Evolutionary conservation across 768 basidiomycete species (phyloP).

Genomic region (Lactarius evosmus): DNA sequence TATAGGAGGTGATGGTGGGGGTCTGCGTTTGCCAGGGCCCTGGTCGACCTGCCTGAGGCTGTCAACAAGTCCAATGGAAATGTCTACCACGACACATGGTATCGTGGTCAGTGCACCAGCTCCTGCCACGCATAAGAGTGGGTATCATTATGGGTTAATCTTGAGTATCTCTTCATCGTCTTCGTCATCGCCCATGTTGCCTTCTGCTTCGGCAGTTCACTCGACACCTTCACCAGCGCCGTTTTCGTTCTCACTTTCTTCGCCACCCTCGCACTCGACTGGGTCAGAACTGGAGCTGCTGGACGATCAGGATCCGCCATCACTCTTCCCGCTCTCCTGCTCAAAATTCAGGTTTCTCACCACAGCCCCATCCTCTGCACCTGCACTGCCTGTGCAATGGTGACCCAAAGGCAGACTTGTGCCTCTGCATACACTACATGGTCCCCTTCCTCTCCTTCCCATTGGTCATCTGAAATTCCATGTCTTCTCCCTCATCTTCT

Average conservation of each 20-base stretch:
- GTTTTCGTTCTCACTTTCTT: slow-evolving; percentile 24
- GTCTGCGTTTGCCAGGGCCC: neutral
- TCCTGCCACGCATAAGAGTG: slow-evolving; percentile 23
- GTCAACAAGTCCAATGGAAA: slow-evolving; percentile 21
- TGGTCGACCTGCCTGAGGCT: slow-evolving; percentile 17
- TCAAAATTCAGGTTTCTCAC: slow-evolving; percentile 23
- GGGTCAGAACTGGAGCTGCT: slow-evolving; percentile 23
- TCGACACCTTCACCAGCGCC: slow-evolving; percentile 33
- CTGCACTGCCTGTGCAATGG: neutral
- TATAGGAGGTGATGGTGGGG: too few relatives aligned
- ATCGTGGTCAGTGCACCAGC: slow-evolving; percentile 24
- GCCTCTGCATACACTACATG: slow-evolving; percentile 57
- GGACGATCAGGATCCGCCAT: slow-evolving; percentile 40
- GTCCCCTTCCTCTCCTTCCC: slow-evolving; percentile 64
- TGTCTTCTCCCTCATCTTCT: slow-evolving; percentile 51
- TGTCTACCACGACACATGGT: slow-evolving; percentile 23
- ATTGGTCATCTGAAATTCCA: slow-evolving; percentile 70
- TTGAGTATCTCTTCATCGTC: slow-evolving; percentile 43
- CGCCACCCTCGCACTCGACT: slow-evolving; percentile 18
- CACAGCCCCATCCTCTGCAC: slow-evolving; percentile 9
- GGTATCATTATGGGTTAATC: slow-evolving; percentile 52
- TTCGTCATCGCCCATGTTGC: slow-evolving; percentile 37
- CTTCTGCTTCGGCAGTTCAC: slow-evolving; percentile 32
- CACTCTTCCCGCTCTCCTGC: slow-evolving; percentile 34
- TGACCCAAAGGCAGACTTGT: slow-evolving; percentile 54